phyloP scores from a whole-genome alignment of 169 alveolate species.

The Perkinsus marinus region DNA sequence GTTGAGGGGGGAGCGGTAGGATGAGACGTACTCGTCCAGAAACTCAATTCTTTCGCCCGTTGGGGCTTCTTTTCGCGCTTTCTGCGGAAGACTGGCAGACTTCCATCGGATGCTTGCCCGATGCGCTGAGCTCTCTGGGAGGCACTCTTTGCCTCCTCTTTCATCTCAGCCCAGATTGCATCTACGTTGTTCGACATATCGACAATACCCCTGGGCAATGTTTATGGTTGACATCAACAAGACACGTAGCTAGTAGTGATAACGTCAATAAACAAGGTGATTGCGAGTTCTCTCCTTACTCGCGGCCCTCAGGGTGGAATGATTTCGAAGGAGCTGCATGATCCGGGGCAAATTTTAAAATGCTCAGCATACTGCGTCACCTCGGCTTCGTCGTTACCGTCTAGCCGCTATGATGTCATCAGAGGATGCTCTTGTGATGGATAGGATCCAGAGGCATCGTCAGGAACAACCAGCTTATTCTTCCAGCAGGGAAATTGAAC shows the following conservation, averaged over 20 bases:
- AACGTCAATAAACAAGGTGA: neutral
- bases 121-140: neutral
- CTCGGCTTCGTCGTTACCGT: no score
- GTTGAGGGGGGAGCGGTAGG: neutral
- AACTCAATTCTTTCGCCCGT: neutral
- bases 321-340: conserved; percentile 69
- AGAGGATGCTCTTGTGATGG: conserved; percentile 53
- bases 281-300: conserved; percentile 21
- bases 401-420: conserved; percentile 38
- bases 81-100: neutral
- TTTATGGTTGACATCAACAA: no score
- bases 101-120: no score
- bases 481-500: no score
- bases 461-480: no score
- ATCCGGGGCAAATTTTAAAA: no score
- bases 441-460: no score
- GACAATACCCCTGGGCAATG: no score
- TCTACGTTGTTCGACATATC: neutral
- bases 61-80: neutral
- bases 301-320: conserved; percentile 65
- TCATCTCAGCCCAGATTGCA: neutral
- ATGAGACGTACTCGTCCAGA: neutral
- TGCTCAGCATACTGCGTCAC: no score
- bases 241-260: no score
- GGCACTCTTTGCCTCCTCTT: neutral